Base-by-base conservation (phyloP, 2,329 filamentous ascomycete genomes). In the Pseudogymnoascus sp. region DNA sequence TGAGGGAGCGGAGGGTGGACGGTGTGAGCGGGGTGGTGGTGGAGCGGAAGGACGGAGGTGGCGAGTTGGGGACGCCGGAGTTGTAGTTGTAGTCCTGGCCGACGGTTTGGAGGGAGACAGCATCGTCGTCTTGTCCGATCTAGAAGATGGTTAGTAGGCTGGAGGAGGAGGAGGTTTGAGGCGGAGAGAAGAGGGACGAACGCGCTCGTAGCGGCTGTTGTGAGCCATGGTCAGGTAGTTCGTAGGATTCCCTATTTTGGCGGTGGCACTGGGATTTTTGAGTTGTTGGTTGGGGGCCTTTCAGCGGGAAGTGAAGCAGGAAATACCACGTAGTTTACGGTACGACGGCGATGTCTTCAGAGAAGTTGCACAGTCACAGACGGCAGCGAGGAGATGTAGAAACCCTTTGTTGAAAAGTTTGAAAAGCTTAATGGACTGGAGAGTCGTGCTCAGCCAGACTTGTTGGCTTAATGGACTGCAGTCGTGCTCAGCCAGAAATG, bases 31-130 rank as follows among this genome's bases (percentile, higher is more conserved):
- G 27, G 10, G 60, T 55, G 40, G 42, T 52, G 27, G n/a, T 25
- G 60, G 60, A 61, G n/a, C 42, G 40, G 60, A 61, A 61, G 27
- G 60, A 61, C 1, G 60, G 60, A 8, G 60, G 60, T 1, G 60
- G 42, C 5, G 60, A 37, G 33, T 58, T 61, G 1, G 60, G 60
- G 45, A 61, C 55, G 2, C 60, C 60, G 21, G 60, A 39, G 45
- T 58, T 55, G 15, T 61, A 61, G 13, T 48, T 55, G 42, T 48
- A 55, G 21, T 61, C 60, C 12, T 45, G 40, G 21, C 21, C 21
- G 40, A 45, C 40, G 40, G 45, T 33, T 61, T 60, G 18, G 33
- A 27, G 58, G 59, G 58, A 62, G 52, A 62, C 58, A 37, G 31
- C 39, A 15, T 45, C 31, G 35, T 60, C 31, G 21, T 60, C 45